phyloP scores from a whole-genome alignment of 768 basidiomycete genomes.

The Lepiota venenata region DNA sequence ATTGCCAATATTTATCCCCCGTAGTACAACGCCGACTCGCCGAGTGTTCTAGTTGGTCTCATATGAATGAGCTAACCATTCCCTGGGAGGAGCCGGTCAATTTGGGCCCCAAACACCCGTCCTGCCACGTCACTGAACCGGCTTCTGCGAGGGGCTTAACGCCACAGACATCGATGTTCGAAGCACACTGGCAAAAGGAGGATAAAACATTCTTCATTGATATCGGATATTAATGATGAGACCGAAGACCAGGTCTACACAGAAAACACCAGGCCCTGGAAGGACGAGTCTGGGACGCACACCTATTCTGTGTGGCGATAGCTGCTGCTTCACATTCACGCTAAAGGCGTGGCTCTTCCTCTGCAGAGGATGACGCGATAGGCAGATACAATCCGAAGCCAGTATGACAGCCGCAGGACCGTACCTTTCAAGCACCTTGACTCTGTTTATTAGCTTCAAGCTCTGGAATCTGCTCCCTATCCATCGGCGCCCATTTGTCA shows the following conservation, averaged over 20 bases:
- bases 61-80: background rate
- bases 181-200: conserved; percentile 7
- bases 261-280: no score
- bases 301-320: no score
- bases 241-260: no score
- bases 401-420: conserved; percentile 6
- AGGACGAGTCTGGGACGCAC: no score
- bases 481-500: background rate
- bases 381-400: conserved; percentile 2
- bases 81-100: background rate
- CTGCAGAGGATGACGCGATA: conserved; percentile 6
- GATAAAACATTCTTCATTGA: background rate
- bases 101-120: conserved; percentile 3
- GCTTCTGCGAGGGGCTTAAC: background rate
- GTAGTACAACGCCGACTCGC: background rate
- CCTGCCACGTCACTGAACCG: conserved; percentile 10
- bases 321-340: background rate
- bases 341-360: background rate
- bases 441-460: background rate
- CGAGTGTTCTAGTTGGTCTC: background rate
- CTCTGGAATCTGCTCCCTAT: conserved; percentile 2
- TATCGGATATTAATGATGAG: background rate
- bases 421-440: conserved; percentile 5
- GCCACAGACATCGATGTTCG: conserved; percentile 4
- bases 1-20: no score